Base-by-base conservation (phyloP, 352 stramenopile genomes). In the Saprolegnia diclina region DNA sequence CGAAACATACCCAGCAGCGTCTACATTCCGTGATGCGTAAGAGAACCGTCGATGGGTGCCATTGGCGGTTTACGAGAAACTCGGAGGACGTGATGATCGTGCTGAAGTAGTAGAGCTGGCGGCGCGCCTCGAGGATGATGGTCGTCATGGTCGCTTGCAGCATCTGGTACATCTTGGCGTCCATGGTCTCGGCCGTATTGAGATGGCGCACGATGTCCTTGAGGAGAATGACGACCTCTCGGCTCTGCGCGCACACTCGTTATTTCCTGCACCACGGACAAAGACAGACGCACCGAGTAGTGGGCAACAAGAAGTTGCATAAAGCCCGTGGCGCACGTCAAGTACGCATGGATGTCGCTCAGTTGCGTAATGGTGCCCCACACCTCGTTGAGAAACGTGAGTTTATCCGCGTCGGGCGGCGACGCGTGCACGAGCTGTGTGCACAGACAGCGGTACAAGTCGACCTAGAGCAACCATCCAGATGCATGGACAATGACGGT, bases 1-100 rank as follows among this genome's bases (percentile, higher is more conserved):
- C 88, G 88, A 56, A 97, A 96, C 80, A 94, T 89, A 0, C 87
- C 88, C 73, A 97, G 83, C 2, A 97, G 74, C 54, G 79, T 78
- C 74, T 88, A 29, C 24, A 66, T 14, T 37, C 4, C 19, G 11
- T 32, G 22, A 56, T 11, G 29, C 14, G 5, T 61, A 13, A 54
- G 18, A 38, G 9, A 18, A 35, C 18, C 16, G 29, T 32, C 6
- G 18, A 56, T 56, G 22, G 48, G 38, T 52, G 54, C 3, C 4
- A 16, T 13, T 32, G 46, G 22, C 45, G 16, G 5, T 74, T 56
- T 59, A 86, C 80, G 18, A 94, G 73, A 65, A 94, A 94, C 16
- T 90, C 73, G 1, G 70, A 45, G 1, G 86, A 94, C 5, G 86
- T 85, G 16, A 94, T 90, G 3, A 94, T 62, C n/a, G 79, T 83